phyloP scores from a whole-genome alignment of 495 filamentous ascomycete species.

The Hyaloscypha finlandica region DNA sequence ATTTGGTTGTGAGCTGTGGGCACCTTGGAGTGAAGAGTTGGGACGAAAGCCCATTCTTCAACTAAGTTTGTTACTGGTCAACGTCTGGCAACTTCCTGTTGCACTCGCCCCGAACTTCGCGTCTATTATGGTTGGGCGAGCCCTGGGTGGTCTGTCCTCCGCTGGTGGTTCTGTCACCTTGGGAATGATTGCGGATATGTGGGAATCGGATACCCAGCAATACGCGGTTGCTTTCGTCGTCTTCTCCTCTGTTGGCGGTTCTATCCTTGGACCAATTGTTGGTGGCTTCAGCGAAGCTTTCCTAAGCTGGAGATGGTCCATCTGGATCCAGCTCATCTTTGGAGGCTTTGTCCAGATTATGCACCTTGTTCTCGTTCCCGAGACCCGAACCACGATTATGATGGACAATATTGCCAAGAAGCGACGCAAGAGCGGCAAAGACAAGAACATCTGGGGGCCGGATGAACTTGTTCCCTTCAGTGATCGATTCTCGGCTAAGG shows the following conservation, averaged over 20 bases:
- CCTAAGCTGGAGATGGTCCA: slow-evolving; percentile 73
- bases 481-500: slow-evolving; percentile 52
- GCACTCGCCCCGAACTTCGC: slow-evolving; percentile 70
- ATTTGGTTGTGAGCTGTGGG: slow-evolving; percentile 83
- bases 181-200: slow-evolving; percentile 83
- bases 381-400: slow-evolving; percentile 68
- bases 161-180: slow-evolving; percentile 81
- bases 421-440: slow-evolving; percentile 54
- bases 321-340: slow-evolving; percentile 81
- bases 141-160: slow-evolving; percentile 69
- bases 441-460: slow-evolving; percentile 62
- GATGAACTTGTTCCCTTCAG: slow-evolving; percentile 57
- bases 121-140: slow-evolving; percentile 64
- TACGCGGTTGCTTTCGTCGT: slow-evolving; percentile 75
- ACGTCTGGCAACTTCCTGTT: slow-evolving; percentile 74
- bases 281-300: slow-evolving; percentile 73
- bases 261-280: slow-evolving; percentile 75
- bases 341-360: slow-evolving; percentile 64
- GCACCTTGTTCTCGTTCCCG: slow-evolving; percentile 67
- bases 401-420: slow-evolving; percentile 68
- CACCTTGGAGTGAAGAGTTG: slow-evolving; percentile 78
- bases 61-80: slow-evolving; percentile 67
- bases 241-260: slow-evolving; percentile 74
- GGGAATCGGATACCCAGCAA: slow-evolving; percentile 71
- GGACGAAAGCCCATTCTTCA: slow-evolving; percentile 76